Conservation (phyloP, 1,284 basidiomycete species). For the Trichosporon sp. region DNA sequence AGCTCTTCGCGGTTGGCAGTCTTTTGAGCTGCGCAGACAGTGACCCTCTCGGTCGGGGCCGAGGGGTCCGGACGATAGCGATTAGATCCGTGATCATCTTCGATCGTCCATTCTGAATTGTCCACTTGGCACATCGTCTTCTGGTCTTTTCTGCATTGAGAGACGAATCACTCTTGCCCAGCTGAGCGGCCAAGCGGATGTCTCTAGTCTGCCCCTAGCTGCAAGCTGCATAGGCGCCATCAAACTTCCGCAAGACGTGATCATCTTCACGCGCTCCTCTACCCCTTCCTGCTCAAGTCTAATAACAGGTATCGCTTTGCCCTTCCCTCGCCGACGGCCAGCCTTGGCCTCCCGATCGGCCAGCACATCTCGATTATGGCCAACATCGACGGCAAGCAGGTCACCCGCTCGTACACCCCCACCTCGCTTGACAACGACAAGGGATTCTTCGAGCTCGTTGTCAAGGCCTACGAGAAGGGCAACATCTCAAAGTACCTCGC, state of each 20-base stretch:
- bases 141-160: too few relatives aligned
- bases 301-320: conserved; percentile 77
- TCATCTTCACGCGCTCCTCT: too few relatives aligned
- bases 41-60: not conserved
- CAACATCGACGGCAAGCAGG: conserved; percentile 83
- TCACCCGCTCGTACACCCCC: conserved; percentile 91
- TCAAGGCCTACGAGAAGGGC: conserved; percentile 98
- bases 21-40: too few relatives aligned
- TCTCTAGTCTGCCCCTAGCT: too few relatives aligned
- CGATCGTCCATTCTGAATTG: not conserved
- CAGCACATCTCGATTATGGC: conserved; percentile 94
- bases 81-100: not conserved
- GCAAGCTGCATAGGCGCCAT: too few relatives aligned
- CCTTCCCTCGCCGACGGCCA: conserved; percentile 65
- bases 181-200: not conserved
- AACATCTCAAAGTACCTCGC: conserved; percentile 88
- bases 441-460: conserved; percentile 91
- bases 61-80: not conserved
- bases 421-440: conserved; percentile 86
- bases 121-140: too few relatives aligned
- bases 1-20: too few relatives aligned
- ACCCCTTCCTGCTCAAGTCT: too few relatives aligned
- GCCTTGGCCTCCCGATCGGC: conserved; percentile 92
- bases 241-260: too few relatives aligned
- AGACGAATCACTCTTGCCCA: too few relatives aligned